phyloP scores from a whole-genome alignment of 2,329 filamentous ascomycete species.

The Daldinia sp. region DNA sequence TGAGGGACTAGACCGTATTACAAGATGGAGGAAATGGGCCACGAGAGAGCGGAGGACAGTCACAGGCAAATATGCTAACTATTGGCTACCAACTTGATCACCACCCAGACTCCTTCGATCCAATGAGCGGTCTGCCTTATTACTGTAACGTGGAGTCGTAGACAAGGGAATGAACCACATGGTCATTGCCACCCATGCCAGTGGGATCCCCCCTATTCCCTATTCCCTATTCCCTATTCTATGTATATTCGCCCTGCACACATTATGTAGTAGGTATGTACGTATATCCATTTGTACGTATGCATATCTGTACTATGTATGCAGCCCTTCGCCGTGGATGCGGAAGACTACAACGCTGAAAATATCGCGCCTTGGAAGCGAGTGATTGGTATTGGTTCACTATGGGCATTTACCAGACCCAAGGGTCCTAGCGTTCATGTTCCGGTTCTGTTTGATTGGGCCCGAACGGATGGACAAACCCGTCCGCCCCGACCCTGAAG shows the following conservation, averaged over 20 bases:
- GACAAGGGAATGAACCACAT: conserved; percentile 31
- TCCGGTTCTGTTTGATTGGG: conserved; percentile 19
- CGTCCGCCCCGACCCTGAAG: background rate
- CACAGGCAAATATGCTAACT: conserved; percentile 23
- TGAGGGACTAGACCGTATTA: conserved; percentile 20
- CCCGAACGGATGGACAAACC: conserved; percentile 23
- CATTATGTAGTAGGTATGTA: conserved; percentile 1
- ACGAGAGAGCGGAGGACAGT: conserved; percentile 22
- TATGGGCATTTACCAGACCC: background rate
- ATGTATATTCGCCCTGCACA: background rate
- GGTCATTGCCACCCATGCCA: conserved; percentile 28
- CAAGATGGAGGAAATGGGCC: conserved; percentile 25
- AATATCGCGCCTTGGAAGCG: conserved; percentile 13
- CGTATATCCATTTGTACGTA: background rate
- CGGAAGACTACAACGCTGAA: conserved; percentile 15
- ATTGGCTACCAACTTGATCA: conserved; percentile 38
- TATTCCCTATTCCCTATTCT: background rate
- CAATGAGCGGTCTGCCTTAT: conserved; percentile 27
- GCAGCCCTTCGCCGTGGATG: conserved; percentile 14
- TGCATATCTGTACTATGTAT: conserved; percentile 3
- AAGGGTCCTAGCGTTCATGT: conserved; percentile 6
- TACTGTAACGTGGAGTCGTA: conserved; percentile 32
- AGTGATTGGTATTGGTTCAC: conserved; percentile 16
- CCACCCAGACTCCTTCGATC: conserved; percentile 20
- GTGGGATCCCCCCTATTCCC: conserved; percentile 22